These are phyloP conservation scores for Conticribra weissflogii DNA, from an alignment of 108 stramenopile genomes.

Conservation along the genomic window DNA sequence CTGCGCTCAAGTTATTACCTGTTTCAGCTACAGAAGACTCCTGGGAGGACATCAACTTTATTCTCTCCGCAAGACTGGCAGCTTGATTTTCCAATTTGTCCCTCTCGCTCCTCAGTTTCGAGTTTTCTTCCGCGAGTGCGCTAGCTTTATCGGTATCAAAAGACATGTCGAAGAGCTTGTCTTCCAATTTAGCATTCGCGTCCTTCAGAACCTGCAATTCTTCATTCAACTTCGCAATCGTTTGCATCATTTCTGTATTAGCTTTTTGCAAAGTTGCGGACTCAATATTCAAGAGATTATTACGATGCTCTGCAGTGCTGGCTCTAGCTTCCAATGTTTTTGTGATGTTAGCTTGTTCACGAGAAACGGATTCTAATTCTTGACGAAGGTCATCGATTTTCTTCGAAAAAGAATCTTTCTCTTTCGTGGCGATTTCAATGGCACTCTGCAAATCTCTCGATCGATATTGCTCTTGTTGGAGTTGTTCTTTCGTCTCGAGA, in stretches of 20 bases:
- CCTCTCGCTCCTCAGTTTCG: constrained; percentile 17
- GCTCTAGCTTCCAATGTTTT: constrained; percentile 17
- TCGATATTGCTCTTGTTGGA: background rate
- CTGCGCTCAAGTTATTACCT: constrained; percentile 9
- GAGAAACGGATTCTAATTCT: constrained; percentile 10
- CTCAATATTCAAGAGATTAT: constrained; percentile 14
- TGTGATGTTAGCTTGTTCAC: constrained; percentile 20
- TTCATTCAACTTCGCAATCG: constrained; percentile 22
- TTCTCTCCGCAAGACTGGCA: constrained; percentile 12
- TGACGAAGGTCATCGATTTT: constrained; percentile 21
- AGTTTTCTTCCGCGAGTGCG: constrained; percentile 20
- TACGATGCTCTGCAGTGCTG: constrained; percentile 18
- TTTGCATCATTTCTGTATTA: constrained; percentile 11
- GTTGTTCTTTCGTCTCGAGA: background rate
- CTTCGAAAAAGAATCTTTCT: constrained; percentile 10
- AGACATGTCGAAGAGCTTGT: constrained; percentile 38
- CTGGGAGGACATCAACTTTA: constrained; percentile 26
- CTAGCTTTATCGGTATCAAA: constrained; percentile 11
- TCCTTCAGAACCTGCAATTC: constrained; percentile 27
- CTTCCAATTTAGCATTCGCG: constrained; percentile 23
- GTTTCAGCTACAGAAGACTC: background rate
- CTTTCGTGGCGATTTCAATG: constrained; percentile 19
- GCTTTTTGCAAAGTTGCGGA: constrained; percentile 11
- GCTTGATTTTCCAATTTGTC: constrained; percentile 22
- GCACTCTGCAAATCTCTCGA: constrained; percentile 19